A percentile compares a stretch with the other conserved stretches of the same genome.
Conservation (phyloP, 2,329 filamentous ascomycete genomes). For the Lachnellula suecica region DNA sequence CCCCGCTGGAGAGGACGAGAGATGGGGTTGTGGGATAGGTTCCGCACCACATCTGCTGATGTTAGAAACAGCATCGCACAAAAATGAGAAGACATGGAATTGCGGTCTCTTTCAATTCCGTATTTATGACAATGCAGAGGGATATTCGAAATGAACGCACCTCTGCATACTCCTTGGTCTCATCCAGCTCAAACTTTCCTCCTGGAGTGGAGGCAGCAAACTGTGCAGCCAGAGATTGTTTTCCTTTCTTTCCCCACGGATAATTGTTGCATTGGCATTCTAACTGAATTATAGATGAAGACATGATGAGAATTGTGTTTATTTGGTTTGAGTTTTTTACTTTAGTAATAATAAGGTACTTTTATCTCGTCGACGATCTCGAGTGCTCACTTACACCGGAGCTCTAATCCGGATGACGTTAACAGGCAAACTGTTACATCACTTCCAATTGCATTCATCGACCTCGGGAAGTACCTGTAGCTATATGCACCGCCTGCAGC, state of each 20-base stretch:
- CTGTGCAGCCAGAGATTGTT: conserved; percentile 62
- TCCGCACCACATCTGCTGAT: conserved; percentile 67
- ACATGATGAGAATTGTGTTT: conserved; percentile 3
- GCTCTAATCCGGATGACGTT: too few species aligned
- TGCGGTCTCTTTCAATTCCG: too few species aligned
- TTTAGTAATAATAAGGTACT: too few species aligned
- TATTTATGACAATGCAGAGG: too few species aligned
- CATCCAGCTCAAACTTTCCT: conserved; percentile 61
- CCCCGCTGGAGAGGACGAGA: conserved; percentile 58
- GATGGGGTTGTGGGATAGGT: conserved; percentile 73
- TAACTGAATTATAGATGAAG: conserved; percentile 48
- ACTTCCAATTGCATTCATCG: neutral
- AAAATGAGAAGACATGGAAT: too few species aligned
- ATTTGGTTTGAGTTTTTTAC: neutral
- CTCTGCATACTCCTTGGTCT: conserved; percentile 62
- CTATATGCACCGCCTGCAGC: too few species aligned
- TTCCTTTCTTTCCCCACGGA: conserved; percentile 67
- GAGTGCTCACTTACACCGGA: too few species aligned
- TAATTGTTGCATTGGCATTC: conserved; percentile 51
- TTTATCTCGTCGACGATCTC: too few species aligned
- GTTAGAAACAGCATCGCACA: conserved; percentile 32
- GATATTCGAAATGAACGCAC: too few species aligned
- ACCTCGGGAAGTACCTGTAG: neutral
- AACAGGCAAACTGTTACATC: too few species aligned
- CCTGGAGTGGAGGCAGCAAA: conserved; percentile 66